A percentile compares a stretch with the other conserved stretches of the same genome.
Evolutionary conservation across 192 early-diverging fungal genomes (phyloP).

Genomic region (Coemansia sp.): DNA sequence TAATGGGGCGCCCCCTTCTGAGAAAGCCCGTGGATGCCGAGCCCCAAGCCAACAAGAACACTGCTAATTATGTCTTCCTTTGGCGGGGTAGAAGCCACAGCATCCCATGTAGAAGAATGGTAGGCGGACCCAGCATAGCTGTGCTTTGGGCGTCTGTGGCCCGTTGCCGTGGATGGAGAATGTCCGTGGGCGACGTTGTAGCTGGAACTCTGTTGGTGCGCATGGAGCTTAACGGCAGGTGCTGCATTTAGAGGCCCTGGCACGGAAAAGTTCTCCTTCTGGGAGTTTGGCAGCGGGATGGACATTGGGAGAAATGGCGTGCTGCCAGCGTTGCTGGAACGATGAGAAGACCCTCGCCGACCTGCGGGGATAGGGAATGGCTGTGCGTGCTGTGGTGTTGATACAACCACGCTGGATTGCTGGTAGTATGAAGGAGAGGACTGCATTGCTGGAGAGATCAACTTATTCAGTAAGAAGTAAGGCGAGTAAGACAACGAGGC

Average conservation of each 20-base stretch:
- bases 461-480: background rate
- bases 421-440: background rate
- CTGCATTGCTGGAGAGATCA: background rate
- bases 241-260: background rate
- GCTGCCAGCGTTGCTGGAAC: background rate
- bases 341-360: background rate
- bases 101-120: slow-evolving; percentile 1
- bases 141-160: background rate
- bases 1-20: too few species aligned
- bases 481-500: background rate
- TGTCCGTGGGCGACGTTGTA: background rate
- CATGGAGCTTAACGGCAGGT: background rate
- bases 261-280: background rate
- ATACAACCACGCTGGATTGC: slow-evolving; percentile 4
- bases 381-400: background rate
- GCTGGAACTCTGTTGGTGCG: slow-evolving; percentile 1
- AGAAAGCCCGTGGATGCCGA: background rate
- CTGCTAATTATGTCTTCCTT: background rate
- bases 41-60: background rate
- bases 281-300: slow-evolving; percentile 22
- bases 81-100: background rate
- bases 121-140: background rate
- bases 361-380: background rate
- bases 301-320: slow-evolving; percentile 16
- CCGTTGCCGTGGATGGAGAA: background rate